Evolutionary conservation across 2,329 filamentous ascomycete species (phyloP), one percentile per base, ranked within the genome.

Genomic region (Aspergillus japonicus): DNA sequence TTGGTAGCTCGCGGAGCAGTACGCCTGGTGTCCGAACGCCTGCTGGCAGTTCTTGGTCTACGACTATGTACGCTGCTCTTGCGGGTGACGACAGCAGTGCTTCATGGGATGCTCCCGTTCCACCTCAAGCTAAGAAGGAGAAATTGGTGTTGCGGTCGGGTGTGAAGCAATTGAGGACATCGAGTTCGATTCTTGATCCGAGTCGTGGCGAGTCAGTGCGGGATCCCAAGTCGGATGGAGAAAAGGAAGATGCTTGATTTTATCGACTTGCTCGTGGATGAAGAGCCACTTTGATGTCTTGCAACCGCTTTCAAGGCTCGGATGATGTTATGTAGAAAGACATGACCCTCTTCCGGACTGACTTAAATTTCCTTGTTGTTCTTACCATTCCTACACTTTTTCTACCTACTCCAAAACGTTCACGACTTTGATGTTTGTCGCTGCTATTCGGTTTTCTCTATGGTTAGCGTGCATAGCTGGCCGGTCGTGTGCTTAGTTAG

Each of bases 141-240:
- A 69, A 70, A 10, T 62, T 74, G 10, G 73, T 77, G 39, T 66
- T 75, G 33, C 67, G 73, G 4, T 75, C 74, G 7, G 73, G 72
- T 29, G 69, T 75, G 10, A 76, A 73, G 60, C 66, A 70, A 56
- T 54, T 68, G 47, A 66, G 63, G 53, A 65, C 62, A 35, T 60
- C 65, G 48, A 57, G 66, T 4, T 58, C 66, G 6, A 24, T 57
- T 47, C 66, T 64, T 14, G 68, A 44, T 44, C 16, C 39, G 16
- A 19, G 39, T 16, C 16, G 7, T 44, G 16, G 39, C 39, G 39
- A 44, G 14, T 19, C 16, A 44, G 14, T 19, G 39, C 39, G 16
- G 6, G 39, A 44, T 44, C 16, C 39, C 8, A 44, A 19, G 16
- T 44, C 7, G 39, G 39, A 44, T 16, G 39, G 39, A 19, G 39